Evolutionary conservation across 73 alveolate genomes (phyloP), one percentile per base, ranked within the genome.

Genomic region (Paramecium primaurelia): DNA sequence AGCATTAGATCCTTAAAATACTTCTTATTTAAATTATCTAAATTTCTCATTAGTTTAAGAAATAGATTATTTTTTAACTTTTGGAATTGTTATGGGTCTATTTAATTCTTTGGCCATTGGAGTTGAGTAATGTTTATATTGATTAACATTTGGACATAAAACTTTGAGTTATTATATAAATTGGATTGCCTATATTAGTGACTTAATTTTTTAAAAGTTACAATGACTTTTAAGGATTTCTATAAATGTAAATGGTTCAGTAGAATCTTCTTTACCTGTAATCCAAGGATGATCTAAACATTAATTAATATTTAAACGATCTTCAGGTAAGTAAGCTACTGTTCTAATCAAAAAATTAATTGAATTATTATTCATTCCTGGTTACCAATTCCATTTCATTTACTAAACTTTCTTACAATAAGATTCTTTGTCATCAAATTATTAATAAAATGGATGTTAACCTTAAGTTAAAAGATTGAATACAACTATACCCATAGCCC

Each of bases 251-350:
- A 64, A 32, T 16, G 45, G 84, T 9, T 64, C 84, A 64, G 14
- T 1, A 25, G 42, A 32, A 12, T 64, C 26, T 54, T 32, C 84
- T 32, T 54, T 54, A 11, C 87, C 87, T 2, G 60, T 36, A 36
- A 73, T 73, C 87, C 87, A 73, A 36, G 87, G 87, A 73, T 73
- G 87, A 2, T 73, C 40, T 37, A 73, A 37, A 73, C 87, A 73
- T 73, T 73, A 73, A 37, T 1, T 40, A 16, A 40, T 44, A 6
- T 36, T 73, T 8, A 73, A 18, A n/a, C 87, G 25, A 18, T 73
- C 37, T 38, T 73, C 87, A 16, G 87, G 87, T 10, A 73, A 36
- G 18, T 14, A 73, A 14, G 58, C 37, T 7, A 73, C 38, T 73
- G 87, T 73, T 14, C 59, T 73, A 73, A 37, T 73, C 22, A 73